Conservation (phyloP, 331 rosid species). For the Acacia concinna region DNA sequence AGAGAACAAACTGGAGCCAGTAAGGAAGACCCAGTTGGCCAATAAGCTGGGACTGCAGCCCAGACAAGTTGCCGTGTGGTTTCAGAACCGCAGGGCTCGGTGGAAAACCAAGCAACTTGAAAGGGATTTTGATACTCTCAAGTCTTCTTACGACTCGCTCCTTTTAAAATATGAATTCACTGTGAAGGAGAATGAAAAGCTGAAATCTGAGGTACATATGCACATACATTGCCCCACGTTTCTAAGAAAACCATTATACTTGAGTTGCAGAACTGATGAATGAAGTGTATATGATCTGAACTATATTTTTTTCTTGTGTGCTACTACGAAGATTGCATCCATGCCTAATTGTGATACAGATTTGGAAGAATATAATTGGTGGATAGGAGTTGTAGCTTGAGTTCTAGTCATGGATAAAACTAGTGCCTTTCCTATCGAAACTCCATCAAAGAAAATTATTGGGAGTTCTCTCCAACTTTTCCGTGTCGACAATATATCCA, state of each 20-base stretch:
- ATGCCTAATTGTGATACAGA: slow-evolving; percentile 27
- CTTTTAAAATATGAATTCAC: slow-evolving; percentile 58
- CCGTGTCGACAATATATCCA: not conserved
- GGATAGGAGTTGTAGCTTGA: slow-evolving; percentile 28
- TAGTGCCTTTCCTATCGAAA: slow-evolving; percentile 50
- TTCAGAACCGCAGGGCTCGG: slow-evolving; percentile 94
- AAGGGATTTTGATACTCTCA: slow-evolving; percentile 84
- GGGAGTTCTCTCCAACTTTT: not conserved
- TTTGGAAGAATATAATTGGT: slow-evolving; percentile 25
- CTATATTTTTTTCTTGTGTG: not conserved
- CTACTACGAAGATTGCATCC: slow-evolving; percentile 1
- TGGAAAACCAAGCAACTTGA: slow-evolving; percentile 99
- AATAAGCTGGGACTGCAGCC: slow-evolving; percentile 94
- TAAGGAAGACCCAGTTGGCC: slow-evolving; percentile 80
- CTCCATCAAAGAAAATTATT: slow-evolving; percentile 32
- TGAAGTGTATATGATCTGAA: not conserved
- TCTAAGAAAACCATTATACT: slow-evolving; percentile 6
- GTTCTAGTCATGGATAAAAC: slow-evolving; percentile 35
- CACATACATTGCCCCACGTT: not conserved
- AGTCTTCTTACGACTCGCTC: slow-evolving; percentile 74
- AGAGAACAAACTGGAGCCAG: slow-evolving; percentile 98
- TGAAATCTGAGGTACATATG: slow-evolving; percentile 69
- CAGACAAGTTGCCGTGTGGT: slow-evolving; percentile 98
- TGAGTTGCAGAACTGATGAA: not conserved
- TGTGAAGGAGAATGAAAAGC: slow-evolving; percentile 73